Conservation (phyloP, 495 filamentous ascomycete genomes). For the Haplographium delicatum region DNA sequence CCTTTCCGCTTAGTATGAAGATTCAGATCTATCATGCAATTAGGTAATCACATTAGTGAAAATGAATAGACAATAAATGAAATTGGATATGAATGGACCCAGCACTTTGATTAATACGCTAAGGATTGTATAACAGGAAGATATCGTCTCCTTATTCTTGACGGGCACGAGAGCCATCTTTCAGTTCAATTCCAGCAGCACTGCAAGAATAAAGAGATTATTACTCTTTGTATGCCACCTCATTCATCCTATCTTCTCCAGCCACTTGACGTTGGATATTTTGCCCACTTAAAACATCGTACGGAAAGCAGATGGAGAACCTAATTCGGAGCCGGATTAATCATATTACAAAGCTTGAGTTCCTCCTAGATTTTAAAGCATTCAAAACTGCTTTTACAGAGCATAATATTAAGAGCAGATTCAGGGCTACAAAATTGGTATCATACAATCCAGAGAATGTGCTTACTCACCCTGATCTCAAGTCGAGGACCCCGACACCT, state of each 20-base stretch:
- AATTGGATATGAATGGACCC: conserved; percentile 19
- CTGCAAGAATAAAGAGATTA: conserved; percentile 26
- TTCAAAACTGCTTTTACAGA: no score
- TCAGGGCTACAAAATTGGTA: no score
- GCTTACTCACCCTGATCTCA: no score
- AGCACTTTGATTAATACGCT: conserved; percentile 26
- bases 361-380: no score
- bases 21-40: conserved; percentile 2
- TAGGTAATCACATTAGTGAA: conserved; percentile 17
- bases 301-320: no score
- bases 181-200: conserved; percentile 25
- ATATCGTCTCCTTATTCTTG: conserved; percentile 29
- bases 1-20: conserved; percentile 22
- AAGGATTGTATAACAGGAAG: conserved; percentile 4
- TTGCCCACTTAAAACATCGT: conserved; percentile 22
- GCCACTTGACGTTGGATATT: conserved; percentile 27
- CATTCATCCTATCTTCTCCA: conserved; percentile 28
- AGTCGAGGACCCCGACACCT: no score
- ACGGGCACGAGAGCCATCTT: conserved; percentile 21
- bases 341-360: no score
- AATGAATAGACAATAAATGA: conserved; percentile 29
- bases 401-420: no score
- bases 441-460: no score
- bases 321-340: no score
- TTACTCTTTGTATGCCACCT: conserved; percentile 27